Percentiles rank a stretch among this genome's conserved stretches.
phyloP scores from a whole-genome alignment of 768 basidiomycete species.

The Rhodotorula babjevae region DNA sequence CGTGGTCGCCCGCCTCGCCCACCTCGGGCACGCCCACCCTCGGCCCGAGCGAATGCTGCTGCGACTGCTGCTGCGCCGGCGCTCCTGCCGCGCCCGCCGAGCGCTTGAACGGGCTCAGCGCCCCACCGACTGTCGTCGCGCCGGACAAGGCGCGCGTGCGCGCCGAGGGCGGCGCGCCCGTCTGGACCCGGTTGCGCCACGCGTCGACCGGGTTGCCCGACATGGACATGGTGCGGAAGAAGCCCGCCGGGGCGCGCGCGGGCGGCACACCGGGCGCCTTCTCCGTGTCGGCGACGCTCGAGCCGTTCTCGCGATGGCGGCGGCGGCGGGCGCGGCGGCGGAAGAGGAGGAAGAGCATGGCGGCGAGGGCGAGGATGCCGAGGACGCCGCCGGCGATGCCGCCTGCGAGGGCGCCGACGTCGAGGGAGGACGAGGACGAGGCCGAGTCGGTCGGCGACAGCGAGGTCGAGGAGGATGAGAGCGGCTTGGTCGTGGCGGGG shows the following conservation, averaged over 20 bases:
- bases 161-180: not conserved
- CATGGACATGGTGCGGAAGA: not conserved
- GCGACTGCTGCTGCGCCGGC: too few species aligned
- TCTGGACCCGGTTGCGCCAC: not conserved
- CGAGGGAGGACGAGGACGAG: not conserved
- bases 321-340: not conserved
- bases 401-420: conserved; percentile 5
- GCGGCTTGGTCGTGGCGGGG: not conserved
- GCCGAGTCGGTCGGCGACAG: not conserved
- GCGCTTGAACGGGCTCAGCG: too few species aligned
- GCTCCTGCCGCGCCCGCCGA: too few species aligned
- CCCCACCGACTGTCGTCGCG: not conserved
- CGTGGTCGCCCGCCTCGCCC: not conserved
- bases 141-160: not conserved
- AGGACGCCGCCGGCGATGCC: not conserved
- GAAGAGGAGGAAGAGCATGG: not conserved
- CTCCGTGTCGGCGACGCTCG: not conserved
- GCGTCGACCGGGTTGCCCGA: not conserved
- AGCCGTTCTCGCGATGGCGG: not conserved
- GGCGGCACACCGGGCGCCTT: not conserved
- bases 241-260: not conserved
- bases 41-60: not conserved
- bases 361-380: not conserved
- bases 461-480: not conserved
- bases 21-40: conserved; percentile 5